These are phyloP conservation scores for Penicillium sp. DNA, from an alignment of 2,329 filamentous ascomycete genomes.

Conservation along the genomic window DNA sequence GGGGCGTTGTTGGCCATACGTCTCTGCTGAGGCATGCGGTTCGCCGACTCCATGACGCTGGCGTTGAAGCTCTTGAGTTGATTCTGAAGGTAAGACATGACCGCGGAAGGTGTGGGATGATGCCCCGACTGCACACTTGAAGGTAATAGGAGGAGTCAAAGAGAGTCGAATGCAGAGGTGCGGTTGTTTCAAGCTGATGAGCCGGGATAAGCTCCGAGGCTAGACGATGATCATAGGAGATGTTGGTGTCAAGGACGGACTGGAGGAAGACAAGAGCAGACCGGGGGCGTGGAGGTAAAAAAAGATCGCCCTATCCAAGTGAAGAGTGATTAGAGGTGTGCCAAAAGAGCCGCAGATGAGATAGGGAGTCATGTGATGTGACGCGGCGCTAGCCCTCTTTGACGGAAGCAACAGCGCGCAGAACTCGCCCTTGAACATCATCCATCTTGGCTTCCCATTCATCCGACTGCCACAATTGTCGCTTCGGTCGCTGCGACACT, in stretches of 20 bases:
- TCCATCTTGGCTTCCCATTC: neutral
- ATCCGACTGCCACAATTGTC: slow-evolving; percentile 6
- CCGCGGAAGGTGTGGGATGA: slow-evolving; percentile 20
- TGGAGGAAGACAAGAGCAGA: neutral
- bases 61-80: slow-evolving; percentile 63
- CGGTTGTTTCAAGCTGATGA: slow-evolving; percentile 1
- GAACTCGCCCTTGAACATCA: slow-evolving; percentile 12
- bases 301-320: neutral
- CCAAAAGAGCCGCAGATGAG: neutral
- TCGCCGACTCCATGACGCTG: slow-evolving; percentile 61
- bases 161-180: neutral
- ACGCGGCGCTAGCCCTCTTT: slow-evolving; percentile 10
- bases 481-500: neutral
- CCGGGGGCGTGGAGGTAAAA: neutral
- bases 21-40: slow-evolving; percentile 58
- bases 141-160: slow-evolving; percentile 5
- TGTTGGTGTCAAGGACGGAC: neutral
- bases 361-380: slow-evolving; percentile 14
- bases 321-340: neutral
- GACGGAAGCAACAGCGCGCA: slow-evolving; percentile 14
- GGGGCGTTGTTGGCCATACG: slow-evolving; percentile 49
- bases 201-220: slow-evolving; percentile 7
- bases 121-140: slow-evolving; percentile 1
- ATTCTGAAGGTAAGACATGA: slow-evolving; percentile 65
- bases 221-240: slow-evolving; percentile 7